Percentiles rank a stretch among this genome's conserved stretches.
Conservation (phyloP, 129 eudicot genomes). For the Chrysanthemum lavandulifolium region DNA sequence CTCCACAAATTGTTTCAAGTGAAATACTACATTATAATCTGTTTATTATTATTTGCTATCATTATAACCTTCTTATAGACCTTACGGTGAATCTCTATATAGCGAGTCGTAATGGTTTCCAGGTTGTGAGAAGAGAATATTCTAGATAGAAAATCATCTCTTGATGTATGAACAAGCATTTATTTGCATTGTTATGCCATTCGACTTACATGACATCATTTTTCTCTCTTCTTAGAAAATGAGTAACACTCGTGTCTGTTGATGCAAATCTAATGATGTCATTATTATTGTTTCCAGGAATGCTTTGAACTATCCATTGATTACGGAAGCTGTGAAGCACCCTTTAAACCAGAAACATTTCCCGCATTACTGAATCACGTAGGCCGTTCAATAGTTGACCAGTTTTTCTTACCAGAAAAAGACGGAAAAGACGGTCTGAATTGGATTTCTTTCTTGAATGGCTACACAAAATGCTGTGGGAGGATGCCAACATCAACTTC, state of each 20-base stretch:
- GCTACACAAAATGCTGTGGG: slow-evolving; percentile 66
- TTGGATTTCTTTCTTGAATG: slow-evolving; percentile 76
- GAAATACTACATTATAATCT: too few relatives aligned
- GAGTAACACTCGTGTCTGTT: too few relatives aligned
- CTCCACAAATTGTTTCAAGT: too few relatives aligned
- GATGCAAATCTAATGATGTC: neutral
- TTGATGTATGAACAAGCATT: neutral
- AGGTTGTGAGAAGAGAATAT: neutral
- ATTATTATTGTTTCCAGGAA: slow-evolving; percentile 42
- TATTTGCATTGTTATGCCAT: neutral
- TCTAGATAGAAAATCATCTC: too few relatives aligned
- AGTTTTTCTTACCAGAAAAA: slow-evolving; percentile 54
- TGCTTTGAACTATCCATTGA: slow-evolving; percentile 52
- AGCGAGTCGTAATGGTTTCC: neutral
- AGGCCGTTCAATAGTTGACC: slow-evolving; percentile 55
- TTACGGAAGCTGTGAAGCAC: slow-evolving; percentile 41
- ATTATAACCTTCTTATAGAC: too few relatives aligned
- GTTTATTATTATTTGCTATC: too few relatives aligned
- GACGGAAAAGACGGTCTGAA: slow-evolving; percentile 62
- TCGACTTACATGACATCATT: neutral
- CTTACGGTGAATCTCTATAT: neutral
- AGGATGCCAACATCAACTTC: slow-evolving; percentile 57
- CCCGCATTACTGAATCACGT: slow-evolving; percentile 44
- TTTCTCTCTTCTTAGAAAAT: neutral
- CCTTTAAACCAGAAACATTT: slow-evolving; percentile 35